phyloP scores from a whole-genome alignment of 179 eudicot species.

The Camellia oleifera region DNA sequence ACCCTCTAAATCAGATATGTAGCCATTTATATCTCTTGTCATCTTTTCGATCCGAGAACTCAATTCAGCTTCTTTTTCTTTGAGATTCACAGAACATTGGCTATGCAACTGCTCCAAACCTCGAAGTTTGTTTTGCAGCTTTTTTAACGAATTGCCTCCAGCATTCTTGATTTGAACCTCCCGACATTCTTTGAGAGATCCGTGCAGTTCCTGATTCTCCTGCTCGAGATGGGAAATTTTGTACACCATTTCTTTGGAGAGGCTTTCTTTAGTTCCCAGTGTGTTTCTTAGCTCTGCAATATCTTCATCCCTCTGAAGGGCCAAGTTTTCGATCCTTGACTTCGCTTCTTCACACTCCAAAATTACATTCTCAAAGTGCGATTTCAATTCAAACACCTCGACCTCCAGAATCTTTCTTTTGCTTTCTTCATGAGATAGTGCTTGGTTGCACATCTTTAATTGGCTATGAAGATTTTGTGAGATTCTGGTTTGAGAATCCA shows the following conservation, averaged over 20 bases:
- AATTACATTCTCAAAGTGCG: constrained; percentile 26
- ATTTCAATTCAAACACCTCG: constrained; percentile 39
- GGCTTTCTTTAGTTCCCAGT: constrained; percentile 45
- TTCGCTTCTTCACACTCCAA: constrained; percentile 34
- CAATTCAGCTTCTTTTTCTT: constrained; percentile 53
- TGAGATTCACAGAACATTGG: constrained; percentile 34
- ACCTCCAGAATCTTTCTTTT: constrained; percentile 39
- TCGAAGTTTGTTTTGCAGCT: constrained; percentile 40
- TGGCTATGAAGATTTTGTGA: constrained; percentile 32
- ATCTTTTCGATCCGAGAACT: constrained; percentile 33
- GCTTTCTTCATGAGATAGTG: constrained; percentile 50
- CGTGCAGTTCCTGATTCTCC: constrained; percentile 50
- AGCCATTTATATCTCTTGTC: constrained; percentile 31
- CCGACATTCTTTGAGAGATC: constrained; percentile 45
- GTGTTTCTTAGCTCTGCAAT: constrained; percentile 37
- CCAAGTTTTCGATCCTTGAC: constrained; percentile 31
- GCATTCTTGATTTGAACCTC: constrained; percentile 52
- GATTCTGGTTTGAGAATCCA: constrained; percentile 31
- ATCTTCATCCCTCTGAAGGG: constrained; percentile 31
- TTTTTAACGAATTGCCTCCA: constrained; percentile 35
- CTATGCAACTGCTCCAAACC: constrained; percentile 48
- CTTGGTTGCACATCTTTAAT: constrained; percentile 43
- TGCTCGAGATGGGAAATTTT: constrained; percentile 40
- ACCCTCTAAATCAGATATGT: constrained; percentile 22
- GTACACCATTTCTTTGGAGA: constrained; percentile 43